Conservation (phyloP, 164 flowering plant species). For the Saururus chinensis region DNA sequence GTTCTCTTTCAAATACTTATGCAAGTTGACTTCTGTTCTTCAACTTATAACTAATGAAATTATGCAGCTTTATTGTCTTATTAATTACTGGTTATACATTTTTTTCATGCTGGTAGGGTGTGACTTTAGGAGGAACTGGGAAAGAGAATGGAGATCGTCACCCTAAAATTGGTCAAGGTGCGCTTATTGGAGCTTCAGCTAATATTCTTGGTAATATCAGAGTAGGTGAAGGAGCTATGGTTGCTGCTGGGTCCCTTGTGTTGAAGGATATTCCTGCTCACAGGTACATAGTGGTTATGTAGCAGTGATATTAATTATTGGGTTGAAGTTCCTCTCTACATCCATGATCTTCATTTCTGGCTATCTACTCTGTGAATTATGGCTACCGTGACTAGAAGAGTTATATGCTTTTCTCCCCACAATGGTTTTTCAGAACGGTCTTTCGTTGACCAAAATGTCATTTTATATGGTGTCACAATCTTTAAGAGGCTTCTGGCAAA, state of each 20-base stretch:
- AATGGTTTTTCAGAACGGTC: too few species aligned
- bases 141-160: conserved; percentile 23
- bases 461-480: too few species aligned
- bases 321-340: too few species aligned
- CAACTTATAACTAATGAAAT: background rate
- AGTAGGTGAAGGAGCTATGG: conserved; percentile 81
- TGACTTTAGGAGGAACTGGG: conserved; percentile 80
- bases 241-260: conserved; percentile 85
- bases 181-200: conserved; percentile 22
- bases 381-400: too few species aligned
- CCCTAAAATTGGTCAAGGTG: conserved; percentile 12
- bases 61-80: background rate
- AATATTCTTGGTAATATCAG: conserved; percentile 72
- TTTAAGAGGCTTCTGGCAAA: too few species aligned
- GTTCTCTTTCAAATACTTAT: background rate
- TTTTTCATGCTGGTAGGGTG: conserved; percentile 10
- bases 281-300: conserved; percentile 26
- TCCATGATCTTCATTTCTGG: background rate
- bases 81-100: background rate
- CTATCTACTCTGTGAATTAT: too few species aligned
- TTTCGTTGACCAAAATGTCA: too few species aligned
- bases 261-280: conserved; percentile 61
- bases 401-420: too few species aligned
- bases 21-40: too few species aligned
- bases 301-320: too few species aligned